A percentile compares a stretch with the other conserved stretches of the same genome.
Conservation (phyloP, 768 basidiomycete species). For the Inosperma sp. region DNA sequence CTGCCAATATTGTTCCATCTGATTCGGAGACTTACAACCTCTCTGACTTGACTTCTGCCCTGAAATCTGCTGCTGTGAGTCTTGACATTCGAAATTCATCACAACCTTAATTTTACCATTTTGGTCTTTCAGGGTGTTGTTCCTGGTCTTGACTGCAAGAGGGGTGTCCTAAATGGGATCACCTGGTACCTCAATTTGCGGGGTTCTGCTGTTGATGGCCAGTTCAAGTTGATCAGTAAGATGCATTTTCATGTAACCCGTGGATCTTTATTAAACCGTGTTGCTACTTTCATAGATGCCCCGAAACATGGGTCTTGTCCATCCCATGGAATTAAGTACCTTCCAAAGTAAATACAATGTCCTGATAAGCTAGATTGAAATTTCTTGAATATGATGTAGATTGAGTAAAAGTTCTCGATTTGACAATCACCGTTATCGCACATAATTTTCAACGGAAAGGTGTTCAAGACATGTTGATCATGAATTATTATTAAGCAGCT, state of each 20-base stretch:
- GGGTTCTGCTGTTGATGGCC: conserved; percentile 65
- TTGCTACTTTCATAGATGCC: conserved; percentile 37
- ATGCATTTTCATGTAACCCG: background rate
- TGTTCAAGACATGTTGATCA: too few species aligned
- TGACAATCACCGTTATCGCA: too few species aligned
- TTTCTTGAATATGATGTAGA: background rate
- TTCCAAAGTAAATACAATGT: conserved; percentile 39
- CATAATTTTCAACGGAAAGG: too few species aligned
- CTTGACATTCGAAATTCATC: background rate
- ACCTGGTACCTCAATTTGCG: conserved; percentile 61
- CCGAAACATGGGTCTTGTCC: conserved; percentile 48
- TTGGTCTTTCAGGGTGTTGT: conserved; percentile 38
- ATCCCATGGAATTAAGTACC: conserved; percentile 56
- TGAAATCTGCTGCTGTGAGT: conserved; percentile 48
- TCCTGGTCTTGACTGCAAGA: conserved; percentile 33
- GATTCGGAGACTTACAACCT: conserved; percentile 53
- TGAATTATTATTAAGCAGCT: too few species aligned
- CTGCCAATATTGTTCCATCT: conserved; percentile 73
- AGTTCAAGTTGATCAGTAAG: conserved; percentile 56
- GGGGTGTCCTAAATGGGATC: conserved; percentile 34
- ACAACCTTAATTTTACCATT: conserved; percentile 8
- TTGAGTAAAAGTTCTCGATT: too few species aligned
- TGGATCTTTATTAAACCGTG: background rate
- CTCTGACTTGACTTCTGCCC: conserved; percentile 46
- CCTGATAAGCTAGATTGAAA: background rate